These are phyloP conservation scores for Phlyctochytrium planicorne DNA, from an alignment of 192 early-diverging fungal species.

Conservation along the genomic window DNA sequence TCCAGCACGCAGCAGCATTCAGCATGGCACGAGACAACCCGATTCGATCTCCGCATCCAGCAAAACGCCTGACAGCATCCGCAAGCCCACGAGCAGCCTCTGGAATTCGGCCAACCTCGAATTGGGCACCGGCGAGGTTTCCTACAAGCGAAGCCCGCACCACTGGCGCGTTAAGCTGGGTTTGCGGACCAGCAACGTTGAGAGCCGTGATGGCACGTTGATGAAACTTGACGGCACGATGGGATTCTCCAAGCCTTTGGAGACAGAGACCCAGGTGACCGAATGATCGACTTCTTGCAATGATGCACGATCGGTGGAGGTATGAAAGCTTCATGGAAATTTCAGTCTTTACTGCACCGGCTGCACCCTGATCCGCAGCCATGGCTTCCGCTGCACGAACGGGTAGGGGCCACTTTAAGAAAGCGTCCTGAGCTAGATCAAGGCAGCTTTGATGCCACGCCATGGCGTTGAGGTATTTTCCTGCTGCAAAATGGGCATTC, in stretches of 20 bases:
- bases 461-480: not conserved
- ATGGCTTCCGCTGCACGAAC: not conserved
- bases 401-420: not conserved
- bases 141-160: constrained; percentile 1
- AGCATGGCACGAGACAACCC: constrained; percentile 2
- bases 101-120: constrained; percentile 7
- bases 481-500: not conserved
- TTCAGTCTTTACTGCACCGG: not conserved
- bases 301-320: constrained; percentile 13
- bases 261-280: constrained; percentile 22
- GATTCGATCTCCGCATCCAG: constrained; percentile 3
- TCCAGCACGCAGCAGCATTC: constrained; percentile 16
- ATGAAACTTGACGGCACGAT: constrained; percentile 14
- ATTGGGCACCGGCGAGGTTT: constrained; percentile 9
- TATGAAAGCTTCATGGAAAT: constrained; percentile 19
- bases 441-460: not conserved
- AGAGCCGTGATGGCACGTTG: not conserved
- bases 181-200: constrained; percentile 17
- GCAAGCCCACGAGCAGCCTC: constrained; percentile 9
- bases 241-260: not conserved
- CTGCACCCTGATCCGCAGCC: not conserved
- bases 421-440: constrained; percentile 6
- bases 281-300: constrained; percentile 20
- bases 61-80: not conserved
- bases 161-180: not conserved